Base-by-base conservation (phyloP, 192 early-diverging fungal species). In the Coemansia sp. region DNA sequence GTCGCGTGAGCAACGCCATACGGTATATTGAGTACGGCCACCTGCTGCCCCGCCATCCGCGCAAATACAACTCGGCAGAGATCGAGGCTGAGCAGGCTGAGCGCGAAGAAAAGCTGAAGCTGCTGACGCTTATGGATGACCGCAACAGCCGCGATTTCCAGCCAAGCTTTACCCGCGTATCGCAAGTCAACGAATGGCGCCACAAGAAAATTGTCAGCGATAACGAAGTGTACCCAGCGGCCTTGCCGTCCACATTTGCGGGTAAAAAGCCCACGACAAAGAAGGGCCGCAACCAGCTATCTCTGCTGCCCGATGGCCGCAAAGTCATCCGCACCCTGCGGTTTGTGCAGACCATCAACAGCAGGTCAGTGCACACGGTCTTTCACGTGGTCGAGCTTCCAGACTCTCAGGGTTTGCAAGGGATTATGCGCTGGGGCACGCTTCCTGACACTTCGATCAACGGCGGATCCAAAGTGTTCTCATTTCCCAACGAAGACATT, bases 41-140 rank as follows among this genome's bases (percentile, higher is more conserved):
- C n/a, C 44, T 80, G 59, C 57, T 79, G 39, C 66, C 76, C 11
- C 78, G 75, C 56, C 84, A 76, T 63, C 82, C 73, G 58, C 73
- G 83, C 68, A 87, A 87, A 60, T 85, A 81, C 82, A 87, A 89
- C 63, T 87, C 86, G 32, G 68, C 82, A 0, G 87, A 87, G 53
- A 61, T 83, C 28, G 87, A 86, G 51, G 83, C 85, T 7, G 85
- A 87, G 54, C 71, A 82, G 20, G 82, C 82, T 12, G 81, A 83
- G 51, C 86, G 82, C 70, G 77, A 80, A 31, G 87, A 89, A 60
- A 84, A 84, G 46, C 77, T 80, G 52, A 85, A 82, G 62, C 61
- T 87, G 46, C 80, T 89, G 80, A 80, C 82, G 17, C 62, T 86
- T 46, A 87, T 87, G 86, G 86, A 89, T 63, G 77, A 85, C 21